Evolutionary conservation across 2,329 filamentous ascomycete species (phyloP), one percentile per base, ranked within the genome.

Genomic region (Apiospora arundinis): DNA sequence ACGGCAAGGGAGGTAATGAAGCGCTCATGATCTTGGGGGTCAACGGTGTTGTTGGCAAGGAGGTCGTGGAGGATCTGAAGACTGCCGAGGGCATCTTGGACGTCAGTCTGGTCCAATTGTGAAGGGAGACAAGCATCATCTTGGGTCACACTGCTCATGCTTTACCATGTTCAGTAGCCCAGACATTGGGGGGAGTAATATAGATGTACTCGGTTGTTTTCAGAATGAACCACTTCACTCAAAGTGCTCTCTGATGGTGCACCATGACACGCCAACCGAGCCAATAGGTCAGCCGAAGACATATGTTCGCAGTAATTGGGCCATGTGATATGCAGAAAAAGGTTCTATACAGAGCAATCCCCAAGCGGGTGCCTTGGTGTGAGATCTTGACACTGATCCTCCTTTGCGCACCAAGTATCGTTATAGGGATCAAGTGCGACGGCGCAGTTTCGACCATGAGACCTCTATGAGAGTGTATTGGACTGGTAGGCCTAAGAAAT

Each of bases 11-110:
- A 75, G 79, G 82, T 67, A 89, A 91, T 60, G 93, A 95, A 82
- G 93, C 93, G 12, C 81, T 95, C 75, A 95, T 95, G 93, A 95
- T 95, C 76, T 76, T 95, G 68, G 92, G 93, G 0, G 90, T 95
- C 12, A 91, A 92, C 77, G 88, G 89, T 2, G 85, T 86, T 4
- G 90, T 95, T 23, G 87, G 86, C 0, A 86, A 87, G 70, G 86
- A 89, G 45, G 84, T 90, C 6, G 75, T 89, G 63, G 82, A 83
- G 6, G 86, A 86, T 25, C 77, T 90, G 76, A 81, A 81, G 37
- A 82, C 78, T 69, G 82, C 85, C 0, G 85, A 88, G 74, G 88
- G 88, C 6, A 88, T 90, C 63, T 77, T 90, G 71, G 80, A 88
- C 74, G 88, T 90, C 66, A 88, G 85, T 73, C 74, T 90, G 73